Evolutionary conservation across 2,329 filamentous ascomycete species (phyloP).

Genomic region (Chalara sp.): DNA sequence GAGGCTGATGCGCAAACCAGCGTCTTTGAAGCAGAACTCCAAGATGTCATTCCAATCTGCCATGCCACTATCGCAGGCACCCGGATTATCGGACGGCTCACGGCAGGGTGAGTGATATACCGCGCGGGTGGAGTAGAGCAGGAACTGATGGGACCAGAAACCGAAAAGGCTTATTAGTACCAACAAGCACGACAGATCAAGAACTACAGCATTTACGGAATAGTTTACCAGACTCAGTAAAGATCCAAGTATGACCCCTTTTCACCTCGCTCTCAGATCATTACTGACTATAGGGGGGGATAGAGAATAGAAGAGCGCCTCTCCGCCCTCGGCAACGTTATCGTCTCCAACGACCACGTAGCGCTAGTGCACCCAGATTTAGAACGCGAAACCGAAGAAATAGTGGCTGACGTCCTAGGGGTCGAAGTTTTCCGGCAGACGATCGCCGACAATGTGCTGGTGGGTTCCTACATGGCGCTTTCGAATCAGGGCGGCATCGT

Average conservation of each 20-base stretch:
- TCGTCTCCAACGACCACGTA: slow-evolving; percentile 94
- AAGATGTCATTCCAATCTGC: slow-evolving; percentile 95
- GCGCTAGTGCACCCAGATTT: slow-evolving; percentile 93
- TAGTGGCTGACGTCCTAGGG: slow-evolving; percentile 88
- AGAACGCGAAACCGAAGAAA: slow-evolving; percentile 97
- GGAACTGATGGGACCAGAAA: slow-evolving; percentile 49
- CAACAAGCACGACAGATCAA: slow-evolving; percentile 93
- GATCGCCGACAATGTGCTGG: slow-evolving; percentile 92
- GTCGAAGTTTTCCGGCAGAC: slow-evolving; percentile 92
- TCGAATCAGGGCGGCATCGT: slow-evolving; percentile 96
- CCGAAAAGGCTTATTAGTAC: slow-evolving; percentile 92
- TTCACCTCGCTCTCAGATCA: neutral
- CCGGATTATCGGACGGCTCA: slow-evolving; percentile 90
- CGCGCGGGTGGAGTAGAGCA: neutral
- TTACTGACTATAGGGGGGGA: neutral
- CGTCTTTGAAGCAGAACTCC: slow-evolving; percentile 94
- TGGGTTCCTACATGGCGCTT: slow-evolving; percentile 92
- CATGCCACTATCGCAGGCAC: slow-evolving; percentile 95
- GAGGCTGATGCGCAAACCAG: slow-evolving; percentile 35
- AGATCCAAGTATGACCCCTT: slow-evolving; percentile 52
- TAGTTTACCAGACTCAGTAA: slow-evolving; percentile 82
- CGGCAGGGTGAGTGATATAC: slow-evolving; percentile 62
- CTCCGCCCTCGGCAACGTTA: slow-evolving; percentile 93
- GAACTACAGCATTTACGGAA: slow-evolving; percentile 97
- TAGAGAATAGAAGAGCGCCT: slow-evolving; percentile 94